These are phyloP conservation scores for Dunaliella primolecta DNA, from an alignment of 139 green algal species.

Conservation along the genomic window DNA sequence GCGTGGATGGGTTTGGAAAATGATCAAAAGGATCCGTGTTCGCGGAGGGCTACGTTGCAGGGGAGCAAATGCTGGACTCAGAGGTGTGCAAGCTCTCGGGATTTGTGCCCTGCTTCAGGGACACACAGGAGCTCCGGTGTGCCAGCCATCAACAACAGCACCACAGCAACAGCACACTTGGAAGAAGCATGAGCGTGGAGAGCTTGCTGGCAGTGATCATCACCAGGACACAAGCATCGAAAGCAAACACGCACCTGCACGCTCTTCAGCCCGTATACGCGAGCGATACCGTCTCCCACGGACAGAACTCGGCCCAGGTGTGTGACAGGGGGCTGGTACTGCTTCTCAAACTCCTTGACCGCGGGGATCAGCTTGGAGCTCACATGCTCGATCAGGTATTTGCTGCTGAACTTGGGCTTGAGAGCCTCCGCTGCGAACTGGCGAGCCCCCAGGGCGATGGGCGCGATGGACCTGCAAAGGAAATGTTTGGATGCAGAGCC, in stretches of 20 bases:
- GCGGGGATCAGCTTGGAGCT: constrained; percentile 52
- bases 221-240: not conserved
- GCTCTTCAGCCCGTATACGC: constrained; percentile 84
- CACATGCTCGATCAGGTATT: constrained; percentile 68
- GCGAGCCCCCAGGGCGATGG: constrained; percentile 1
- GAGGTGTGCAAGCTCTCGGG: too few species aligned
- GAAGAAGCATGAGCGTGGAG: too few species aligned
- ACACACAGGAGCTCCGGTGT: too few species aligned
- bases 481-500: not conserved
- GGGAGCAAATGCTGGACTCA: too few species aligned
- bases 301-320: constrained; percentile 80
- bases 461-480: constrained; percentile 1
- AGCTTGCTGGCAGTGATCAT: too few species aligned
- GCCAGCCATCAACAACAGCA: too few species aligned
- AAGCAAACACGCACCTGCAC: constrained; percentile 49
- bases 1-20: too few species aligned
- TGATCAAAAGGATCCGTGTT: too few species aligned
- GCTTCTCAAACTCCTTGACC: constrained; percentile 60
- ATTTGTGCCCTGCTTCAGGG: too few species aligned
- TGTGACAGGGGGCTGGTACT: constrained; percentile 61
- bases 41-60: too few species aligned
- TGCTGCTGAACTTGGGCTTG: constrained; percentile 62
- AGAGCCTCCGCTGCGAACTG: constrained; percentile 46
- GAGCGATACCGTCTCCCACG: constrained; percentile 91
- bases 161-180: too few species aligned